Conservation (phyloP, 805 yeast species). For the Metschnikowia henanensis region DNA sequence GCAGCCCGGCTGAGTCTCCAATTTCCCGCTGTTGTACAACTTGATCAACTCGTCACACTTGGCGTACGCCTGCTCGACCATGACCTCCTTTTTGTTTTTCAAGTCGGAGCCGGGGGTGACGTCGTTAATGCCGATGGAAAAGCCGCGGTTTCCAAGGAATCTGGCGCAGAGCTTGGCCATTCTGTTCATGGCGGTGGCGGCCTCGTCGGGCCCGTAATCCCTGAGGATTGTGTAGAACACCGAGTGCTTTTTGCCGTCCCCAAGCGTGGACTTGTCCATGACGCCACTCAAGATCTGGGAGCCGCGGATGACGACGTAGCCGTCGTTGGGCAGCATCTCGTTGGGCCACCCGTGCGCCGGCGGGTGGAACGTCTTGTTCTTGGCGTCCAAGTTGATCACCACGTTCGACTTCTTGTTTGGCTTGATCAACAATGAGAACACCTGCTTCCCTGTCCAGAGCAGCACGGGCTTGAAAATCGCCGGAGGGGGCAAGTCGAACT, state of each 20-base stretch:
- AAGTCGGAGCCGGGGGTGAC: constrained; percentile 90
- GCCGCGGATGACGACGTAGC: constrained; percentile 87
- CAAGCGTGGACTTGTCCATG: constrained; percentile 94
- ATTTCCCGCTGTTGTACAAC: constrained; percentile 74
- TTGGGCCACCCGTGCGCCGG: constrained; percentile 71
- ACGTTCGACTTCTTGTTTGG: constrained; percentile 81
- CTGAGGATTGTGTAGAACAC: constrained; percentile 93
- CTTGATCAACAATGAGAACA: constrained; percentile 80
- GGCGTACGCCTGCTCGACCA: constrained; percentile 88
- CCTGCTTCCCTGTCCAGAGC: constrained; percentile 98
- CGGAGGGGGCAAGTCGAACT: constrained; percentile 95
- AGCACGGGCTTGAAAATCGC: constrained; percentile 84
- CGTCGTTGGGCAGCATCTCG: constrained; percentile 98
- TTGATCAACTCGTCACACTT: constrained; percentile 91
- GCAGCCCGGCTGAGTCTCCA: constrained; percentile 99
- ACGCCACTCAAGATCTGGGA: constrained; percentile 88
- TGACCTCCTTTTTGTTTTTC: constrained; percentile 72
- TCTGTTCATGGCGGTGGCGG: constrained; percentile 95
- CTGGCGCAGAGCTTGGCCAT: constrained; percentile 99
- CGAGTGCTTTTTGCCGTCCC: constrained; percentile 98
- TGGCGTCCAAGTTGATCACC: constrained; percentile 88
- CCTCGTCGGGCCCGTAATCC: constrained; percentile 96
- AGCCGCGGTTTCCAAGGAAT: constrained; percentile 91
- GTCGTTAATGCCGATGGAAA: constrained; percentile 95
- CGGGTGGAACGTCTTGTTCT: constrained; percentile 83